Base-by-base conservation (phyloP, 148 eudicot species). In the Cornus suecica region DNA sequence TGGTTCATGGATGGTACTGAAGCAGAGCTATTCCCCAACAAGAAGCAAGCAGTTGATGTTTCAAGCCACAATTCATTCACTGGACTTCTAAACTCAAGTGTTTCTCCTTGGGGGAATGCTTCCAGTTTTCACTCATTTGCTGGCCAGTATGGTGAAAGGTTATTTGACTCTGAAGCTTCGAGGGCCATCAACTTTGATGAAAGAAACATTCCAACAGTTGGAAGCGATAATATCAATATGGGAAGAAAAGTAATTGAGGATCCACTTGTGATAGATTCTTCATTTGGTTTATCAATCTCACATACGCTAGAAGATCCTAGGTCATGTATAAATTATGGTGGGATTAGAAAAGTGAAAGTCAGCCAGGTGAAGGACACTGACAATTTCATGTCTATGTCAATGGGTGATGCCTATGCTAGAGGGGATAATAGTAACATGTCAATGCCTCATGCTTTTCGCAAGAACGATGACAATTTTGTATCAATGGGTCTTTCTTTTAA, bases 31-130 rank as follows among this genome's bases (percentile, higher is more conserved):
- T 65, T 84, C 58, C 86, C 87, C 27, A 90, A 73, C 86, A 93
- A 91, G 87, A 93, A 88, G 76, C 98, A 90, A 82, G 88, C 86
- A 74, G 77, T 87, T 65, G 94, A 86, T 74, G 75, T 84, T 75
- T 80, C 85, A 54, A 74, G 74, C 77, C 78, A 80, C 71, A 80
- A 68, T 81, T 80, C 83, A 61, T 83, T 87, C 78, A 79, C 87
- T 23, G 90, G 86, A 70, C 68, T 86, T 54, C 84, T 81, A 74
- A 76, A 80, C 68, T 66, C 89, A 26, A 80, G 67, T 45, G 73
- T 84, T 69, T 73, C 82, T 77, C 76, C 82, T 41, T 88, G 90
- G 89, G 84, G 80, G 68, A 86, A 76, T 76, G 63, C 84, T 72
- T 78, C 90, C 9, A 72, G 83, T 75, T 84, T 82, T 74, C 82